Base-by-base conservation (phyloP, 2,329 filamentous ascomycete genomes). In the Monilinia laxa region DNA sequence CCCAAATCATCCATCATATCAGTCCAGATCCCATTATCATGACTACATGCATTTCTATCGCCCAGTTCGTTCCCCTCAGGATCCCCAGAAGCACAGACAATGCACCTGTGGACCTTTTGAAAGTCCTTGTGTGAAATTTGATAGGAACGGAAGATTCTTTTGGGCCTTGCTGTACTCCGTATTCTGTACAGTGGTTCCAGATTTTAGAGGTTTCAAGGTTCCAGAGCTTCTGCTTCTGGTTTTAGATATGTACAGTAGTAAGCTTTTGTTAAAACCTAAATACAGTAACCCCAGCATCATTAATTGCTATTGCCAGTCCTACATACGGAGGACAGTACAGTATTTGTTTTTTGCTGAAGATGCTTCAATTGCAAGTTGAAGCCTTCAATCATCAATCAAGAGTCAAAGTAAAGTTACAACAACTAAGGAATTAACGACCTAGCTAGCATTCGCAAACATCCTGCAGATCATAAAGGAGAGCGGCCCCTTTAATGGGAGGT, bases 61-160 rank as follows among this genome's bases (percentile, higher is more conserved):
- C 7, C 38, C 16, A n/a, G 28, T 31, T 35, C 31, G 45, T 35
- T 35, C 42, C 25, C 18, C 16, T 23, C 18, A 28, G 23, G 23
- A 18, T 12, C 56, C 12, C 28, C 28, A 62, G 31, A 62, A 49
- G 56, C 56, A 59, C 57, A 59, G 57, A 59, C 57, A 35, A 25
- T 38, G 31, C 31, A 51, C 49, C 20, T 25, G 54, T 64, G 53
- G 53, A n/a, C 38, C 62, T 35, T 35, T 38, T 35, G 25, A 57
- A 40, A 58, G 18, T 47, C 25, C 23, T 47, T 45, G 14, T 35
- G 18, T 18, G 42, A 60, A 18, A 49, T 49, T 28, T 64, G 51
- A 64, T 64, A 64, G 62, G 62, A 18, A 56, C 62, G 62, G 62
- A 64, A 25, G 10, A 55, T 64, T 56, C 40, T 63, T 63, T 42